Percentiles rank a stretch among this genome's conserved stretches.
Evolutionary conservation across 1,139 yeast species (phyloP).

Genomic region (Kodamaea fungicola): DNA sequence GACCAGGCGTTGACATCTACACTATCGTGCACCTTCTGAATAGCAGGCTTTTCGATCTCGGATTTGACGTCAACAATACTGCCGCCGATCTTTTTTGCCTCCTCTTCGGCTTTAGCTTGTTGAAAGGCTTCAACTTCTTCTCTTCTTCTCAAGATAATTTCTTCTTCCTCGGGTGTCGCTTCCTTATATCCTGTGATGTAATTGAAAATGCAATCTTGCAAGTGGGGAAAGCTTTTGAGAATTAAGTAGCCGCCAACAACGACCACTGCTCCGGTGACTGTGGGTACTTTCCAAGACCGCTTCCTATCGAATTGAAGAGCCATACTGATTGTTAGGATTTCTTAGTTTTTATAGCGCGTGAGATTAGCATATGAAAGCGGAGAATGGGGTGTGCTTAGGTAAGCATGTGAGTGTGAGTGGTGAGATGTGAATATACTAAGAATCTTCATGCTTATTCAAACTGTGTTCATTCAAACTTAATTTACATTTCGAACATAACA

Average conservation of each 20-base stretch:
- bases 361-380: too few species aligned
- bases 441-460: too few species aligned
- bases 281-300: constrained; percentile 13
- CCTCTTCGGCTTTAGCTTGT: constrained; percentile 10
- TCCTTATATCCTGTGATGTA: constrained; percentile 20
- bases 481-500: too few species aligned
- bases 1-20: constrained; percentile 37
- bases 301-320: constrained; percentile 12
- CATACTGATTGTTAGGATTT: constrained; percentile 5
- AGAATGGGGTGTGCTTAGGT: too few species aligned
- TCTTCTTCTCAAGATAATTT: constrained; percentile 4
- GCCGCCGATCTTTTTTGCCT: constrained; percentile 7
- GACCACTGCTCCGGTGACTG: constrained; percentile 37
- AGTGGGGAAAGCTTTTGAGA: constrained; percentile 53
- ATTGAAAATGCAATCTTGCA: constrained; percentile 26
- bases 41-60: constrained; percentile 8
- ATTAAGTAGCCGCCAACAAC: constrained; percentile 41
- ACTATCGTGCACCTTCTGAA: constrained; percentile 7
- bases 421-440: too few species aligned
- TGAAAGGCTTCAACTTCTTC: constrained; percentile 21
- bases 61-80: constrained; percentile 13
- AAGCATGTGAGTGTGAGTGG: too few species aligned
- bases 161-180: constrained; percentile 14
- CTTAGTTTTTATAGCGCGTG: too few species aligned
- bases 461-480: too few species aligned